Percentiles rank a stretch among this genome's conserved stretches.
Evolutionary conservation across 1,139 yeast genomes (phyloP).

Genomic region (Pichia sp.): DNA sequence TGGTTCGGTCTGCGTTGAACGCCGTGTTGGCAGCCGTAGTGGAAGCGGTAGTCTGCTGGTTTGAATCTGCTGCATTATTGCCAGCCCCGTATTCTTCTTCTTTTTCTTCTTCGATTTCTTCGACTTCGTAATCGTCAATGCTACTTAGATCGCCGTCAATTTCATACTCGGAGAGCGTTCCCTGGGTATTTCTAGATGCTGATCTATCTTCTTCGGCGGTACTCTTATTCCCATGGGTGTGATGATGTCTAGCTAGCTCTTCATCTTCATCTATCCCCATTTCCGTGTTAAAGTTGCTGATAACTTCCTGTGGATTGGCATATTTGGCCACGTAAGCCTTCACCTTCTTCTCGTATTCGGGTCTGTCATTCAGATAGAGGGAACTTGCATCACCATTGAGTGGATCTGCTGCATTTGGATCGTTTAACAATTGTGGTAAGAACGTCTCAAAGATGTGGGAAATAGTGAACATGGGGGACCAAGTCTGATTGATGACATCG

Average conservation of each 20-base stretch:
- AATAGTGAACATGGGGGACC: slow-evolving; percentile 97
- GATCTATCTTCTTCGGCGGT: neutral
- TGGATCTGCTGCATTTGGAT: slow-evolving; percentile 95
- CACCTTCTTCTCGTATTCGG: slow-evolving; percentile 62
- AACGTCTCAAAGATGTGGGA: slow-evolving; percentile 88
- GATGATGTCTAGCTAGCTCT: neutral
- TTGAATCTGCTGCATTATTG: no score
- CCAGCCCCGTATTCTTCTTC: no score
- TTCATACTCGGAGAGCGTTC: neutral
- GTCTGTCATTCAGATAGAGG: slow-evolving; percentile 65
- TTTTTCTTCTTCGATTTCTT: no score
- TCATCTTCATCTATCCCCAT: neutral
- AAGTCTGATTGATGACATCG: slow-evolving; percentile 94
- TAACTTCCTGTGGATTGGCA: slow-evolving; percentile 41
- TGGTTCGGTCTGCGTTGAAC: no score
- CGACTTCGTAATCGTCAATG: no score
- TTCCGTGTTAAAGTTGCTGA: slow-evolving; percentile 30
- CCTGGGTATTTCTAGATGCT: neutral
- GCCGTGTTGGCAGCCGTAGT: no score
- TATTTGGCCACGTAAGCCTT: slow-evolving; percentile 66
- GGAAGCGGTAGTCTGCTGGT: no score
- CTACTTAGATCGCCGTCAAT: slow-evolving; percentile 5
- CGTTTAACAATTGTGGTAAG: slow-evolving; percentile 82
- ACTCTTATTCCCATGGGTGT: neutral
- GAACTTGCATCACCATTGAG: slow-evolving; percentile 88